phyloP scores from a whole-genome alignment of 768 basidiomycete species.

The Fibroporia radiculosa region DNA sequence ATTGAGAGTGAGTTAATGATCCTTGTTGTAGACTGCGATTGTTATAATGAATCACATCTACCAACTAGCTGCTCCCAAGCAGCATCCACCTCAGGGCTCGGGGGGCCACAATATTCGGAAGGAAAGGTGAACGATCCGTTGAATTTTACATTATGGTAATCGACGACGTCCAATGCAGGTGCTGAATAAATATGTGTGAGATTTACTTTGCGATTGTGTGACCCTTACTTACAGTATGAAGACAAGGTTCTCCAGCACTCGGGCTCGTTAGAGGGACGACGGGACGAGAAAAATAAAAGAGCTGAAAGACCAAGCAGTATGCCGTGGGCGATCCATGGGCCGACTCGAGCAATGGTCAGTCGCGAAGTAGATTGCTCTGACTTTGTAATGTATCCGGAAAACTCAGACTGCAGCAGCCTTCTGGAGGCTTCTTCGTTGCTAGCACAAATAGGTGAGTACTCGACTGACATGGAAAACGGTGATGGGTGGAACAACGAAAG shows the following conservation, averaged over 20 bases:
- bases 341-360: too few species aligned
- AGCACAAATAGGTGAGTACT: too few species aligned
- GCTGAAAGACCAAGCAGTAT: neutral
- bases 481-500: too few species aligned
- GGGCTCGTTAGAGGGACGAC: neutral
- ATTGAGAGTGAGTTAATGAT: neutral
- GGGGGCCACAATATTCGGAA: neutral
- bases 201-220: neutral
- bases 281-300: neutral
- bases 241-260: neutral
- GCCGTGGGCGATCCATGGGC: neutral
- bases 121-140: neutral
- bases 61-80: neutral
- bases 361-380: too few species aligned
- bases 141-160: conserved; percentile 1
- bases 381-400: too few species aligned
- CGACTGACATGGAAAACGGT: too few species aligned
- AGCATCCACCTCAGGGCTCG: conserved; percentile 2
- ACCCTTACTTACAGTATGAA: neutral
- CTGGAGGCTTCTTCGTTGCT: too few species aligned
- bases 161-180: neutral
- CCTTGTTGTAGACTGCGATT: neutral
- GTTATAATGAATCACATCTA: neutral
- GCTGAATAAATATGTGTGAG: neutral
- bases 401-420: too few species aligned